A percentile compares a stretch with the other conserved stretches of the same genome.
These are phyloP conservation scores for Acanthamoeba divionensis DNA, from an alignment of 208 protist species.

Conservation along the genomic window DNA sequence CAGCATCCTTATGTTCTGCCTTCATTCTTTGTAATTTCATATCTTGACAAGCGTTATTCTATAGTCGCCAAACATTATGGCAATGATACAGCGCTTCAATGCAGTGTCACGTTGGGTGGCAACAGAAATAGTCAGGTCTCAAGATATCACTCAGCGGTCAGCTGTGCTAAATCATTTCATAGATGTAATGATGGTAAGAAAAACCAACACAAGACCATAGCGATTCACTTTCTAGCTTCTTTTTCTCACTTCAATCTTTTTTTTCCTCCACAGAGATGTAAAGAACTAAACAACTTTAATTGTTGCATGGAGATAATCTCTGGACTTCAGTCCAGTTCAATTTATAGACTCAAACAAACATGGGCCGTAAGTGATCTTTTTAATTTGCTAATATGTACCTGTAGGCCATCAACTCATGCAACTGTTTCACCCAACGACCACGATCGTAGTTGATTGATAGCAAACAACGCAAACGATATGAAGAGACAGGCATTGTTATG, in stretches of 20 bases:
- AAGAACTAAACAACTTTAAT: constrained; percentile 71
- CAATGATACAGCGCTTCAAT: constrained; percentile 70
- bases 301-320: constrained; percentile 69
- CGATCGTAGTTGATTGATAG: neutral
- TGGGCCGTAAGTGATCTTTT: constrained; percentile 64
- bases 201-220: neutral
- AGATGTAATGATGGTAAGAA: constrained; percentile 36
- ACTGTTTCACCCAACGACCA: neutral
- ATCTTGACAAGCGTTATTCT: too few relatives aligned
- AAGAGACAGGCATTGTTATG: constrained; percentile 20
- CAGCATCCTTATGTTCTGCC: neutral
- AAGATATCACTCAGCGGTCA: constrained; percentile 52
- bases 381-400: neutral
- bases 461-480: constrained; percentile 3
- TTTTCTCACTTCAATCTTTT: neutral
- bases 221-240: neutral
- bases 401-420: neutral
- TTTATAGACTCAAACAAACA: constrained; percentile 65
- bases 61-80: constrained; percentile 64
- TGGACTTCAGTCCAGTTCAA: constrained; percentile 62
- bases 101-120: constrained; percentile 66
- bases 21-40: neutral
- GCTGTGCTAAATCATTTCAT: constrained; percentile 63
- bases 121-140: constrained; percentile 60
- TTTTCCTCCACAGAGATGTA: constrained; percentile 41